phyloP scores from a whole-genome alignment of 2,329 filamentous ascomycete genomes.

The Ambrosiella xylebori region DNA sequence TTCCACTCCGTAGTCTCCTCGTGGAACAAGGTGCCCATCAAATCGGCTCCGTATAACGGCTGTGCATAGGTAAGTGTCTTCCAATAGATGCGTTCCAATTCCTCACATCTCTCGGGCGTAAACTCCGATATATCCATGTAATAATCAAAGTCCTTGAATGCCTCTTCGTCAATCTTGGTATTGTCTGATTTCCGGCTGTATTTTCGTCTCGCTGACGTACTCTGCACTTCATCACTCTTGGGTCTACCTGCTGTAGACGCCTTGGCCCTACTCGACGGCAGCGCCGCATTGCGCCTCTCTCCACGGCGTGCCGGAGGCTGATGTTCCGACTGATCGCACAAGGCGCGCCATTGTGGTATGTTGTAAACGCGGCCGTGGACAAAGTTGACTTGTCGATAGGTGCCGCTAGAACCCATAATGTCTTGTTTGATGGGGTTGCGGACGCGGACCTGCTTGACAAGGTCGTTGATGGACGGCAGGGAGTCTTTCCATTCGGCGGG shows the following conservation, averaged over 20 bases:
- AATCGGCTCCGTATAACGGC: slow-evolving; percentile 88
- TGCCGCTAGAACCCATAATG: slow-evolving; percentile 88
- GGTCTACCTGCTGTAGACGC: not conserved
- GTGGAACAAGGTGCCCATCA: slow-evolving; percentile 88
- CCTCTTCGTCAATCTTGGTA: slow-evolving; percentile 71
- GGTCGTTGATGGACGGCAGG: slow-evolving; percentile 62
- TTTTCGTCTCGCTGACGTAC: slow-evolving; percentile 72
- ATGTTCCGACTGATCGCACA: slow-evolving; percentile 89
- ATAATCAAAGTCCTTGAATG: slow-evolving; percentile 85
- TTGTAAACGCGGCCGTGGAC: slow-evolving; percentile 94
- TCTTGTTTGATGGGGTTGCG: slow-evolving; percentile 97
- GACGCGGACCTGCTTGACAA: slow-evolving; percentile 80
- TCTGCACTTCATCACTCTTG: slow-evolving; percentile 36
- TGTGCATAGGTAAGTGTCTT: slow-evolving; percentile 90
- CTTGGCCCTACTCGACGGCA: not conserved
- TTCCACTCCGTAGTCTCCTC: slow-evolving; percentile 79
- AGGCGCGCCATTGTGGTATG: slow-evolving; percentile 81
- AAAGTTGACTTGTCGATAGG: slow-evolving; percentile 93
- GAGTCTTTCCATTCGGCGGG: slow-evolving; percentile 82
- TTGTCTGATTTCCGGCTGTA: slow-evolving; percentile 65
- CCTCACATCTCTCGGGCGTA: slow-evolving; percentile 78
- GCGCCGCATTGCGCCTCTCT: slow-evolving; percentile 41
- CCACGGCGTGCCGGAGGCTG: slow-evolving; percentile 86
- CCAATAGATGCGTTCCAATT: slow-evolving; percentile 91
- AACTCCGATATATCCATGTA: slow-evolving; percentile 75